Evolutionary conservation across 257 asterid species (phyloP), one percentile per base, ranked within the genome.

Genomic region (Solanum neorickii): DNA sequence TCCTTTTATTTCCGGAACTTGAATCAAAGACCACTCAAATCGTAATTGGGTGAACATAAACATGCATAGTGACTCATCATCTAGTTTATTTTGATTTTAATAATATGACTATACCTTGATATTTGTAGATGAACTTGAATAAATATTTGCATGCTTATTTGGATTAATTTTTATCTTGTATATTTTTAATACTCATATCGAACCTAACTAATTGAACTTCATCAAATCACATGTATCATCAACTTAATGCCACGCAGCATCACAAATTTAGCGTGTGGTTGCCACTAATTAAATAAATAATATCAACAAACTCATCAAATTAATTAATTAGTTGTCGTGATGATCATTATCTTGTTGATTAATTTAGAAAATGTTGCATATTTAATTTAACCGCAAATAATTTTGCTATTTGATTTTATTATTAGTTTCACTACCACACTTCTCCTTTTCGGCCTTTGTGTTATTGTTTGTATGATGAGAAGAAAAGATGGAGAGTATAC

Each of bases 191-290:
- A 18, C 21, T 47, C 46, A 31, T 82, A 49, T 49, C 69, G 20
- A 29, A 49, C 85, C 85, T 29, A 82, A 49, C 46, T 49, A 82
- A 49, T 29, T 49, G 29, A 11, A 47, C 69, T 49, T 29, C 59
- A 49, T 49, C 44, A 49, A 82, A 82, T 82, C 41, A 44, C 33
- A 44, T 39, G 12, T 23, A 23, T 21, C 46, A 49, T 0, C 20
- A 49, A 29, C 69, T 16, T 59, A 44, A 44, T 78, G 65, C 39
- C 84, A 78, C 25, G 84, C 18, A 82, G 4, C 59, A 47, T 82
- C 25, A 27, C 37, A 23, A 84, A 56, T 73, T 87, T 87, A 78
- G 66, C 87, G 87, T 85, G 89, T 85, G 87, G 56, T 52, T 33
- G 14, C 87, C 91, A 85, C 88, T 87, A 86, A 46, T 76, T 52